phyloP scores from a whole-genome alignment of 306 rosid genomes.

The Dicorynia guianensis region DNA sequence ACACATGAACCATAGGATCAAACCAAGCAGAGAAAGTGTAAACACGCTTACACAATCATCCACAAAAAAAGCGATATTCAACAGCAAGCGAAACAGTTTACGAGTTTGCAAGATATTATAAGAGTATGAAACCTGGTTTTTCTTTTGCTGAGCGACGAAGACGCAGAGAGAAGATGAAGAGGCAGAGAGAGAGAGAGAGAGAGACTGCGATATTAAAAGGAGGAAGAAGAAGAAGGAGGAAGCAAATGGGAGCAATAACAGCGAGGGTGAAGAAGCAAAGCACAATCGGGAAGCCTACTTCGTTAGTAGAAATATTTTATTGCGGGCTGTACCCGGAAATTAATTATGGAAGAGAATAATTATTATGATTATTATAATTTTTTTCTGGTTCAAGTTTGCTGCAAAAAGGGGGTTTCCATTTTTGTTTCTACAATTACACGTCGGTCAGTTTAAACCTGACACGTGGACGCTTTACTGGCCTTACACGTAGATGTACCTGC shows the following conservation, averaged over 20 bases:
- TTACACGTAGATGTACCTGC: background rate
- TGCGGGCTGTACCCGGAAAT: background rate
- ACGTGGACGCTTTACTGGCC: too few species aligned
- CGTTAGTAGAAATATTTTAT: constrained; percentile 21
- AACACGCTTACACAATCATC: too few species aligned
- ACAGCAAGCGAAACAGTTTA: background rate
- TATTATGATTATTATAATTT: background rate
- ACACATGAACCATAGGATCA: constrained; percentile 16
- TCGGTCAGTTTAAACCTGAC: background rate
- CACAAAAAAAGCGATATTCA: background rate
- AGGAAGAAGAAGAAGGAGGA: background rate
- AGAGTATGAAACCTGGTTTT: constrained; percentile 46
- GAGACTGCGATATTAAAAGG: background rate
- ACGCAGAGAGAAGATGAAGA: constrained; percentile 12
- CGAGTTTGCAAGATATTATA: constrained; percentile 17
- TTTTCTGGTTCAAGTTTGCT: constrained; percentile 31
- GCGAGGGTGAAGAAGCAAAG: constrained; percentile 14
- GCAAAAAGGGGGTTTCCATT: background rate
- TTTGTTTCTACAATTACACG: constrained; percentile 2
- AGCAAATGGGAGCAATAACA: constrained; percentile 27
- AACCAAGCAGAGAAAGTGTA: constrained; percentile 1
- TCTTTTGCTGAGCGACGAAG: constrained; percentile 11
- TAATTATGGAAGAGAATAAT: too few species aligned
- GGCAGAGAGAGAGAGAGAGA: background rate
- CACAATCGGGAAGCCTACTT: constrained; percentile 33